Evolutionary conservation across 805 yeast genomes (phyloP).

Genomic region (Lachancea mirantina): DNA sequence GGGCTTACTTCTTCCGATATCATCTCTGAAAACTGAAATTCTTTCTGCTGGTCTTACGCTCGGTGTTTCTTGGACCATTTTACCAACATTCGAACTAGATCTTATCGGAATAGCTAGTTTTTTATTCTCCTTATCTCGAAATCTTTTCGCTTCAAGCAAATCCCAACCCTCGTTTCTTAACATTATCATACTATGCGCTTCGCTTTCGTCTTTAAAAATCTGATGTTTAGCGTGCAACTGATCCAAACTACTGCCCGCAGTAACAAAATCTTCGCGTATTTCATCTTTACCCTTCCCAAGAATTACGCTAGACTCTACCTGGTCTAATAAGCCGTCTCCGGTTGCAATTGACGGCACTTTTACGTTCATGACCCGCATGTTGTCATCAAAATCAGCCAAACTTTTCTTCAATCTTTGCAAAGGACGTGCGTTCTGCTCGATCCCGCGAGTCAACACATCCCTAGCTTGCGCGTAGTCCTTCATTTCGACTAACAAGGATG

Average conservation of each 20-base stretch:
- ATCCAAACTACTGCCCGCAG: too few relatives aligned
- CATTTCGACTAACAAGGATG: constrained; percentile 32
- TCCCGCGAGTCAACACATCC: constrained; percentile 19
- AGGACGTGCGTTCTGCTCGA: constrained; percentile 62
- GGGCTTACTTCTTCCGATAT: constrained; percentile 30
- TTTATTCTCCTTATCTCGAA: constrained; percentile 58
- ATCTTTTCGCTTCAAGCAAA: constrained; percentile 41
- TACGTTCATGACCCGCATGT: constrained; percentile 11
- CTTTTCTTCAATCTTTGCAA: constrained; percentile 33
- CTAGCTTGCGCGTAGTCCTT: constrained; percentile 13
- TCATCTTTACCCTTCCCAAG: constrained; percentile 2
- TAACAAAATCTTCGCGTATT: constrained; percentile 2
- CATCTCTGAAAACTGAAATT: constrained; percentile 37
- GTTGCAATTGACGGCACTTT: constrained; percentile 2
- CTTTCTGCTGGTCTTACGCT: constrained; percentile 16
- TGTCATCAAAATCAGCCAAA: constrained; percentile 11
- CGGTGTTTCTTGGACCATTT: constrained; percentile 36
- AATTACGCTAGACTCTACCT: background rate
- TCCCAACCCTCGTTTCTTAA: constrained; percentile 35
- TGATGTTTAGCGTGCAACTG: too few relatives aligned
- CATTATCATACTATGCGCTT: background rate
- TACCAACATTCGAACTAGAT: constrained; percentile 41
- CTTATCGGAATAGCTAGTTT: constrained; percentile 50
- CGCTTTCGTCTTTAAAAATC: constrained; percentile 5
- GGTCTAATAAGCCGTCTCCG: constrained; percentile 5